A percentile compares a stretch with the other conserved stretches of the same genome.
phyloP scores from a whole-genome alignment of 2,329 filamentous ascomycete species.

The Penicillium aurantiogriseum region DNA sequence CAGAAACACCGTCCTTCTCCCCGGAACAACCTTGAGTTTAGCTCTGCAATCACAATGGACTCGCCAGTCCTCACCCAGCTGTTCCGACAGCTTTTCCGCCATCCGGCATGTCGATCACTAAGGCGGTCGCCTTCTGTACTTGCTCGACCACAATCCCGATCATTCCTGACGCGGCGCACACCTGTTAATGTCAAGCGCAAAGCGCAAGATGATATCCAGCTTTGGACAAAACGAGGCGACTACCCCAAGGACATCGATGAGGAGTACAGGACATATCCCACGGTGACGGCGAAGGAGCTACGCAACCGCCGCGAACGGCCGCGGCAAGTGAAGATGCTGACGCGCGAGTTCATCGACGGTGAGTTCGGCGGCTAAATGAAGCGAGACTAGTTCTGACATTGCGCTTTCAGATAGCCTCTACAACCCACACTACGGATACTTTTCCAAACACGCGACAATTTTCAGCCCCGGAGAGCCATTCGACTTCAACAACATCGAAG shows the following conservation, averaged over 20 bases:
- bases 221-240: conserved; percentile 82
- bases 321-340: conserved; percentile 89
- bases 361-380: conserved; percentile 22
- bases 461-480: conserved; percentile 92
- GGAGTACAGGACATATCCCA: conserved; percentile 78
- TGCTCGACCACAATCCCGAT: conserved; percentile 35
- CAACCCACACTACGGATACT: conserved; percentile 93
- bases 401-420: conserved; percentile 74
- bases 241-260: conserved; percentile 73
- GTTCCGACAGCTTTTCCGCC: conserved; percentile 81
- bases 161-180: conserved; percentile 35
- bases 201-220: conserved; percentile 57
- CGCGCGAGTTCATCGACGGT: conserved; percentile 97
- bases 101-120: conserved; percentile 62
- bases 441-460: conserved; percentile 93
- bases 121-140: conserved; percentile 36
- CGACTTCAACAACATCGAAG: conserved; percentile 74
- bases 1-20: conserved; percentile 13
- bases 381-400: conserved; percentile 6
- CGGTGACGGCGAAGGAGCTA: conserved; percentile 79
- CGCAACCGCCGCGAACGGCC: conserved; percentile 72
- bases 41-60: conserved; percentile 61
- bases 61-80: conserved; percentile 73
- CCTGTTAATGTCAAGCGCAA: conserved; percentile 42
- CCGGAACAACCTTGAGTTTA: conserved; percentile 7